Evolutionary conservation across 257 asterid genomes (phyloP).

Genomic region (Solanum arcanum): DNA sequence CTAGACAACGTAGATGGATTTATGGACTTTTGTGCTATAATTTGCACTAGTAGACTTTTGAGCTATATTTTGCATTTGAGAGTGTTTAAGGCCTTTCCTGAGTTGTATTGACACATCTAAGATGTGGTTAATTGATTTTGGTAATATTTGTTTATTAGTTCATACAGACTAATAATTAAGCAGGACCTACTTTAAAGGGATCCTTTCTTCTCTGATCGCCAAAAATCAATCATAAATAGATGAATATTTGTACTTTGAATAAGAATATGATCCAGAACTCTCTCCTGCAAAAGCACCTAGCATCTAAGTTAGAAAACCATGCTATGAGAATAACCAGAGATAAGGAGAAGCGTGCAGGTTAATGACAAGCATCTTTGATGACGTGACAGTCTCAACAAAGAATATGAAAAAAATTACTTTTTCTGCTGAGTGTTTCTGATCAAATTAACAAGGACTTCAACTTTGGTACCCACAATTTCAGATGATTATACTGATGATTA

Average conservation of each 20-base stretch:
- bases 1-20: too few relatives aligned
- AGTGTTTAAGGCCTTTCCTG: too few relatives aligned
- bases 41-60: too few relatives aligned
- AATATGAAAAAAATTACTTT: background rate
- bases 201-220: too few relatives aligned
- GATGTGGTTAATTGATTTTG: too few relatives aligned
- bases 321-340: background rate
- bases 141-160: too few relatives aligned
- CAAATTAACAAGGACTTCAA: background rate
- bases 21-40: too few relatives aligned
- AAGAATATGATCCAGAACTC: background rate
- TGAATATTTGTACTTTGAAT: background rate
- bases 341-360: background rate
- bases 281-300: background rate
- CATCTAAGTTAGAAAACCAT: background rate
- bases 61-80: too few relatives aligned
- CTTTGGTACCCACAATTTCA: background rate
- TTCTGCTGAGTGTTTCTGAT: background rate
- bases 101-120: too few relatives aligned
- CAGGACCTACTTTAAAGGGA: too few relatives aligned
- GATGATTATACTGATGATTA: background rate
- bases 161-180: too few relatives aligned
- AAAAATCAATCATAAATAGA: too few relatives aligned
- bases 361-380: background rate
- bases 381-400: background rate